These are phyloP conservation scores for Fraxinus pennsylvanica DNA, from an alignment of 257 asterid genomes.

Conservation along the genomic window DNA sequence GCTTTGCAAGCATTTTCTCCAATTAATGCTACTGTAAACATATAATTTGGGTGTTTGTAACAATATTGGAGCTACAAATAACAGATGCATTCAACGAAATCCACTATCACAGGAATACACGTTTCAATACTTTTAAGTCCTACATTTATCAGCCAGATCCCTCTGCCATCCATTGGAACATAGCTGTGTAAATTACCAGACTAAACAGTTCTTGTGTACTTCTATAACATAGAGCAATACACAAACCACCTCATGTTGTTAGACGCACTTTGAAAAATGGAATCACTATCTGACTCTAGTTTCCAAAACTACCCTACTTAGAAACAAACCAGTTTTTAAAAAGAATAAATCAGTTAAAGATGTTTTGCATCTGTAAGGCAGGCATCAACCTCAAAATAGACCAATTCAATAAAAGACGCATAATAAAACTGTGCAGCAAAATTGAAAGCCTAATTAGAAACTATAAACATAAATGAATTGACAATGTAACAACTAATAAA, in stretches of 20 bases:
- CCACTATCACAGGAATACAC: not conserved
- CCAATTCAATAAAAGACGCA: not conserved
- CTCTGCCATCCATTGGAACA: not conserved
- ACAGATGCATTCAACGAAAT: not conserved
- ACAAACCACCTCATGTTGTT: not conserved
- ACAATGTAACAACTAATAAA: no score
- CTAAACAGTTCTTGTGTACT: not conserved
- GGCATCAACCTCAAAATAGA: not conserved
- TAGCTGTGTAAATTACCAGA: not conserved
- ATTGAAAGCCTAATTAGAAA: not conserved
- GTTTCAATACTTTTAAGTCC: not conserved
- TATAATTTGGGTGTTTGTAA: not conserved
- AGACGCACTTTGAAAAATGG: not conserved
- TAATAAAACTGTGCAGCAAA: not conserved
- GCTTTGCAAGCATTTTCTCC: not conserved
- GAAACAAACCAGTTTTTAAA: not conserved
- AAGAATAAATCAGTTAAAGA: not conserved
- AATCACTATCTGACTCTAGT: not conserved
- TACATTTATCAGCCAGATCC: not conserved
- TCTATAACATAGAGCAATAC: not conserved
- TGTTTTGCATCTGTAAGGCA: not conserved
- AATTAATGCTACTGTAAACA: not conserved
- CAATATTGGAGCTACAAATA: slow-evolving; percentile 8
- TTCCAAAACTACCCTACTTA: not conserved
- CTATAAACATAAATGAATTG: not conserved